Evolutionary conservation across 2,329 filamentous ascomycete genomes (phyloP), one percentile per base, ranked within the genome.

Genomic region (Chalaropsis thielavioides): DNA sequence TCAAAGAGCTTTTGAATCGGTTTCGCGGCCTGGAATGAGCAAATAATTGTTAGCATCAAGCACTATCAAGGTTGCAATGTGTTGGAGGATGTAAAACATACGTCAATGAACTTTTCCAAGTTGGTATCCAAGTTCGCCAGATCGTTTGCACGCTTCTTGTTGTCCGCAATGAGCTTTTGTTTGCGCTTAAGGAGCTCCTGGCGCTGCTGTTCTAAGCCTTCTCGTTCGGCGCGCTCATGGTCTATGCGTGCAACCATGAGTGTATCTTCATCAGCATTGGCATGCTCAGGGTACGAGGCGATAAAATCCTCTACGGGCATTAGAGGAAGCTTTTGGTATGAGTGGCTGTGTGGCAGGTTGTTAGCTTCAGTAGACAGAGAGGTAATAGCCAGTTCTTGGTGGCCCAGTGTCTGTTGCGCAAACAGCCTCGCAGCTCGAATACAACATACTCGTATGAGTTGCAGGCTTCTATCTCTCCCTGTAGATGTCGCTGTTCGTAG

Each of bases 61-160:
- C 10, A 43, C 8, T 19, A 24, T 13, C 2, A 35, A 24, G 61
- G 10, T n/a, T 11, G 11, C 7, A n/a, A n/a, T 31, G 22, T 41
- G 15, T 15, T 27, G 15, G 24, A 4, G 13, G 46, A 38, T 51
- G n/a, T 44, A 31, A 38, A 24, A 77, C 87, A 72, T 72, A 90
- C 89, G 75, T 95, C 90, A 71, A 96, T 92, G 72, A 96, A 96
- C 71, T 89, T 92, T 76, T 97, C 94, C 66, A 97, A 78, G 74
- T 96, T 90, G 72, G 89, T 88, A 71, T 99, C 94, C 67, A 99
- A 77, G 71, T 88, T 96, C 22, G 89, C 91, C 61, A 99, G 78
- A 71, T 97, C 91, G 65, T 96, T 92, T 74, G 95, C 96, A 69
- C 92, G 83, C 76, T 90, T 90, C 76, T 95, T 95, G 73, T 96